Evolutionary conservation across 1,284 basidiomycete genomes (phyloP), one percentile per base, ranked within the genome.

Genomic region (Microbotryum intermedium): DNA sequence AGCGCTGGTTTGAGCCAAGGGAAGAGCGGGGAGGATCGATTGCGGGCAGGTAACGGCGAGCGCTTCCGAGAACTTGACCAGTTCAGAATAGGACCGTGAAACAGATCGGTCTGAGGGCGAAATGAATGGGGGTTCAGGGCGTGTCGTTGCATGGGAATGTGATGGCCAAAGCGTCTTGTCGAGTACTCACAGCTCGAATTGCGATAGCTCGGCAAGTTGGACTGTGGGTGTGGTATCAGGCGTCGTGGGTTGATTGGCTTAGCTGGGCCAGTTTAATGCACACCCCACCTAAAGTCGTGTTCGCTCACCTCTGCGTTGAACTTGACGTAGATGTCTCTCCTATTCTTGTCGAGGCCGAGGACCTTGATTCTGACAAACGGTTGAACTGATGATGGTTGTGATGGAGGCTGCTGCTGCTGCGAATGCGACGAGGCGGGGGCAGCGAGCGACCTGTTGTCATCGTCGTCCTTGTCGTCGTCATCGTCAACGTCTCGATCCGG

Each of bases 121-220:
- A 10, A 13, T 53, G 23, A 53, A 53, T 21, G 45, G 44, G 9
- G 43, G 50, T 13, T 43, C 55, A 92, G 70, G 92, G 90, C 0
- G 90, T 89, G 72, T 87, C 90, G 74, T 82, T 87, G 68, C 84
- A 81, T 30, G 88, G 82, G 65, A 90, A 89, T 84, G 28, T 83
- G 84, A 1, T 25, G 4, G 7, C 29, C 16, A 7, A 11, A 21
- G n/a, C n/a, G n/a, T n/a, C n/a, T n/a, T n/a, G n/a, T n/a, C n/a
- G n/a, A n/a, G 34, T 39, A 39, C 60, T 30, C 25, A 65, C 65
- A 67, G 39, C 54, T 48, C 18, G 66, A 63, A 11, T 88, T 88
- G 16, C 87, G 86, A 74, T 92, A 95, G 72, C 90, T 90, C 45
- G 88, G 83, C 42, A 97, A 77, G 74, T 94, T 97, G 53, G 92